These are phyloP conservation scores for Solanum bukasovii DNA, from an alignment of 257 asterid species.

Conservation along the genomic window DNA sequence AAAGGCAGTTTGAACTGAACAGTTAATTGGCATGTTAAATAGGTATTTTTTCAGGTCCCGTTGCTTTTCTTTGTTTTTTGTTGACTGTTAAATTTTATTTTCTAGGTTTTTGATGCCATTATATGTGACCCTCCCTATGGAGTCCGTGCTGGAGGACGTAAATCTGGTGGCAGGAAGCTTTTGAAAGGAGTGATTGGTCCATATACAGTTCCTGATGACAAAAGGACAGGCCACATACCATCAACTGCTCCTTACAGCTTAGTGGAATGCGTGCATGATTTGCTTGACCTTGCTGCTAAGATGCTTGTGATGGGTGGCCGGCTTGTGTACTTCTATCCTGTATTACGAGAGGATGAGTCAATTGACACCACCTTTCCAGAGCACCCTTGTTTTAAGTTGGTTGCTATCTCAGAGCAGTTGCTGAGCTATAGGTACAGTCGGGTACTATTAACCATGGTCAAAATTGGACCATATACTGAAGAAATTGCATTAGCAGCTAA, in stretches of 20 bases:
- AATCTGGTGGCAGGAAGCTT: slow-evolving; percentile 99
- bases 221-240: slow-evolving; percentile 86
- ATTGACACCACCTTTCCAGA: slow-evolving; percentile 58
- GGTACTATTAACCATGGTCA: slow-evolving; percentile 63
- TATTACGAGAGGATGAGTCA: slow-evolving; percentile 58
- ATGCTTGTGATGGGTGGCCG: slow-evolving; percentile 93
- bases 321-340: slow-evolving; percentile 89
- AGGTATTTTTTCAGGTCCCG: not conserved
- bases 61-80: not conserved
- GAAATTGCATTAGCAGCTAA: slow-evolving; percentile 63
- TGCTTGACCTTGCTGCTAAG: slow-evolving; percentile 85
- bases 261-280: slow-evolving; percentile 92
- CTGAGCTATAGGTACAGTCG: slow-evolving; percentile 88
- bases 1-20: not conserved
- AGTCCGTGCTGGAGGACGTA: slow-evolving; percentile 99
- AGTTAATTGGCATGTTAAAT: not conserved
- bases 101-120: slow-evolving; percentile 82
- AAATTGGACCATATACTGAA: slow-evolving; percentile 52
- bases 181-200: slow-evolving; percentile 78
- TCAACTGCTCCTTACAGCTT: slow-evolving; percentile 94
- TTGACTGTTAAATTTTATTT: not conserved
- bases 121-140: slow-evolving; percentile 99
- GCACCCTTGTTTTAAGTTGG: slow-evolving; percentile 77
- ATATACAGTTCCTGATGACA: slow-evolving; percentile 83
- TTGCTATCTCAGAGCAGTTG: slow-evolving; percentile 74